Base-by-base conservation (phyloP, 2,329 filamentous ascomycete genomes). In the Westerdykella sp. region DNA sequence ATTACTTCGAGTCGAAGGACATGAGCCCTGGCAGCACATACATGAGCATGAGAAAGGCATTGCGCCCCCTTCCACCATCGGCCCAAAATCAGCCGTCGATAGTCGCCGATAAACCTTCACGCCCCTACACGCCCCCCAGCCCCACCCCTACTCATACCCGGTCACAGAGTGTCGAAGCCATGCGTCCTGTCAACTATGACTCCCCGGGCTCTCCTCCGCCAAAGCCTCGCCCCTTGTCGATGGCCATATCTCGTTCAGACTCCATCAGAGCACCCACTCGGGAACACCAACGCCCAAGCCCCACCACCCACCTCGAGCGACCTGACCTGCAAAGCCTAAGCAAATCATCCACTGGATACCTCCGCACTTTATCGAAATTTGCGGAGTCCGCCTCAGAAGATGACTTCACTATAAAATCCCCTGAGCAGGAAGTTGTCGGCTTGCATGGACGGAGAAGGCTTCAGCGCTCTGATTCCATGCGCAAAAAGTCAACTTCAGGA, bases 341-440 rank as follows among this genome's bases (percentile, higher is more conserved):
- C 45, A 87, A 87, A 55, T 97, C 93, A 0, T 86, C 91, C 0
- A 97, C 93, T 1, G 84, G 85, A 45, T 87, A 98, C 65, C 77
- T 98, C 16, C 83, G 90, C 35, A 90, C 88, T 0, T 73, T 97
- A 31, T 95, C 91, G 6, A 85, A 83, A 56, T 79, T 95, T 51
- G 87, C 88, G 1, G 80, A 91, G 56, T 81, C 81, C 37, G 83
- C 80, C 3, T 80, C 83, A 9, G 79, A 81, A 1, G 86, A 91
- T 28, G 88, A 94, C 34, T 90, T 97, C 55, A 78, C 81, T 36
- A 84, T 96, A 43, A 84, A 81, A 39, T 81, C 82, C 0, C 78
- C 85, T 1, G 82, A 84, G 13, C 85, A 94, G 59, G 88, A 96
- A 62, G 93, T 98, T 1, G 82, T 84, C 15, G 93, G 93, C 31